These are phyloP conservation scores for Begonia fuchsioides DNA, from an alignment of 306 rosid species.

Conservation along the genomic window DNA sequence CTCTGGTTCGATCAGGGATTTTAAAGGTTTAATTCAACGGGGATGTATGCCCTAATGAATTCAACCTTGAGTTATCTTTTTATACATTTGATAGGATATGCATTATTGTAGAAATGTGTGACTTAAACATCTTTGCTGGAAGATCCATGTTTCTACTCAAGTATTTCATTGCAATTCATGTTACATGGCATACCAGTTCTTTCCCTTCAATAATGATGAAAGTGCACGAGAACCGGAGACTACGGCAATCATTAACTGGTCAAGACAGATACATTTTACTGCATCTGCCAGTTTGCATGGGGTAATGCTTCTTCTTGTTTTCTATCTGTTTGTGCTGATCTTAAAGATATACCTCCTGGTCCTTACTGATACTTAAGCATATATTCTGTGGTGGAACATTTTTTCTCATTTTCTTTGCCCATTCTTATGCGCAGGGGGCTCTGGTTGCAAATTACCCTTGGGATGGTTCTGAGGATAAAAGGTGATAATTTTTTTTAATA, in stretches of 20 bases:
- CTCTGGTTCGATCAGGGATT: no score
- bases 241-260: conserved; percentile 81
- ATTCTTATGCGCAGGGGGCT: conserved; percentile 51
- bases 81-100: no score
- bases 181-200: conserved; percentile 39
- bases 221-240: conserved; percentile 75
- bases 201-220: conserved; percentile 38
- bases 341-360: not conserved
- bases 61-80: no score
- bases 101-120: no score
- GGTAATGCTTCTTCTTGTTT: conserved; percentile 30
- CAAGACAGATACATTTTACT: conserved; percentile 57
- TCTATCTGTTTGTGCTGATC: not conserved
- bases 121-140: no score
- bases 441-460: conserved; percentile 98
- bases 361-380: not conserved
- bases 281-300: conserved; percentile 99
- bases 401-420: not conserved
- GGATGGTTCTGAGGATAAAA: conserved; percentile 77
- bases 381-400: no score
- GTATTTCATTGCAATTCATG: no score
- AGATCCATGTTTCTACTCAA: no score
- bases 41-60: no score
- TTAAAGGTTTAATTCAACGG: no score
- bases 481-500: conserved; percentile 22